phyloP scores from a whole-genome alignment of 768 basidiomycete genomes.

The Astraeus odoratus region DNA sequence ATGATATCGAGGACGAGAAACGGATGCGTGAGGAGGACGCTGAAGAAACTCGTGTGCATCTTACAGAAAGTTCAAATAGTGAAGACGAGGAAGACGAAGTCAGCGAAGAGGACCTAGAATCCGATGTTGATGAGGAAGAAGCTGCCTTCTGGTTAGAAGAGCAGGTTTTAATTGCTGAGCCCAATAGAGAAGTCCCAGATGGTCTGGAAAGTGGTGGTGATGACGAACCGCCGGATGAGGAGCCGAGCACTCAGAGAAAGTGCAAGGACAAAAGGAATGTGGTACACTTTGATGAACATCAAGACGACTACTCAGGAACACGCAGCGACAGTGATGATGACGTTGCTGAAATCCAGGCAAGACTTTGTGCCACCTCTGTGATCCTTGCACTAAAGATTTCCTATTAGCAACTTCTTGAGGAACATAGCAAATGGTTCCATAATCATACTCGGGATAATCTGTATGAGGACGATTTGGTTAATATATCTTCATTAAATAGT shows the following conservation, averaged over 20 bases:
- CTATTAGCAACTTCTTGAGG: neutral
- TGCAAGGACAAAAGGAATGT: conserved; percentile 31
- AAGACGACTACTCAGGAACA: neutral
- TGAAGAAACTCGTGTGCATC: conserved; percentile 22
- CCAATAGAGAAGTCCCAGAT: conserved; percentile 8
- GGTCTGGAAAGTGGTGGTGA: conserved; percentile 9
- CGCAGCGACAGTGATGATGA: neutral
- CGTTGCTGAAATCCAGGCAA: neutral
- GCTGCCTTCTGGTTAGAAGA: conserved; percentile 41
- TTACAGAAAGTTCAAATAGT: conserved; percentile 22
- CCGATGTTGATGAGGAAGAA: conserved; percentile 27
- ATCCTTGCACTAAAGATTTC: no score
- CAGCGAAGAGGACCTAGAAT: conserved; percentile 13
- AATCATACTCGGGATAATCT: neutral
- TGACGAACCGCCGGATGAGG: conserved; percentile 20
- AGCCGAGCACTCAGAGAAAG: conserved; percentile 34
- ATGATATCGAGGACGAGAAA: conserved; percentile 55
- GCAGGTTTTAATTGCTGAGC: conserved; percentile 33
- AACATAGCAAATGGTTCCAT: neutral
- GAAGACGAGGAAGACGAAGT: conserved; percentile 28
- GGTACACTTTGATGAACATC: neutral
- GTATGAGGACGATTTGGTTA: neutral
- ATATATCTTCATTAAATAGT: neutral
- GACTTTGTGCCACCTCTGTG: neutral
- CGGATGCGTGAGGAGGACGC: conserved; percentile 45